Conservation (phyloP, 352 stramenopile species). For the Discostella stelligera region DNA sequence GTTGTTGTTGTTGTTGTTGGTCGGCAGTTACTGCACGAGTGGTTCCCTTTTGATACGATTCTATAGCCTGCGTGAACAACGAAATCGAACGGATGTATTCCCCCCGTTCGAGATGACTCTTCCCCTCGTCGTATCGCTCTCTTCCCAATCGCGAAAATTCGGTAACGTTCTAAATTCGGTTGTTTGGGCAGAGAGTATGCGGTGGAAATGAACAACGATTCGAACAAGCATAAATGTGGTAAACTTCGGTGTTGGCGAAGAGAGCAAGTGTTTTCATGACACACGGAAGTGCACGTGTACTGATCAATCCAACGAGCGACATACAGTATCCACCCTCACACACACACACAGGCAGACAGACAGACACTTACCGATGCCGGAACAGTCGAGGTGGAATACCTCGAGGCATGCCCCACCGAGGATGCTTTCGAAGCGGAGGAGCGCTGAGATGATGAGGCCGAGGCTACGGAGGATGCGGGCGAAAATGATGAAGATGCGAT, state of each 20-base stretch:
- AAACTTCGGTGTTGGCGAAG: too few relatives aligned
- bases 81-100: conserved; percentile 5
- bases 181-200: too few relatives aligned
- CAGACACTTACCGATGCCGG: conserved; percentile 5
- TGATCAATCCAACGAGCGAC: too few relatives aligned
- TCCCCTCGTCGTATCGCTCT: neutral
- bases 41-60: conserved; percentile 11
- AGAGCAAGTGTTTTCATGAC: too few relatives aligned
- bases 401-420: neutral
- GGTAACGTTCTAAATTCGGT: neutral
- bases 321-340: too few relatives aligned
- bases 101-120: neutral
- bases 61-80: conserved; percentile 24
- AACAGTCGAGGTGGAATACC: neutral
- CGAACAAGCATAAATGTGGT: too few relatives aligned
- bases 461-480: neutral
- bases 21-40: too few relatives aligned
- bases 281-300: too few relatives aligned
- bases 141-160: neutral
- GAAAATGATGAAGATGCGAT: neutral
- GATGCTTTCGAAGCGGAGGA: conserved; percentile 8
- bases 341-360: too few relatives aligned
- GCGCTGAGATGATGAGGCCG: neutral
- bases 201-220: too few relatives aligned
- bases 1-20: too few relatives aligned